Percentiles rank a stretch among this genome's conserved stretches.
Evolutionary conservation across 108 stramenopile species (phyloP).

Genomic region (Discostella stelligeroides): DNA sequence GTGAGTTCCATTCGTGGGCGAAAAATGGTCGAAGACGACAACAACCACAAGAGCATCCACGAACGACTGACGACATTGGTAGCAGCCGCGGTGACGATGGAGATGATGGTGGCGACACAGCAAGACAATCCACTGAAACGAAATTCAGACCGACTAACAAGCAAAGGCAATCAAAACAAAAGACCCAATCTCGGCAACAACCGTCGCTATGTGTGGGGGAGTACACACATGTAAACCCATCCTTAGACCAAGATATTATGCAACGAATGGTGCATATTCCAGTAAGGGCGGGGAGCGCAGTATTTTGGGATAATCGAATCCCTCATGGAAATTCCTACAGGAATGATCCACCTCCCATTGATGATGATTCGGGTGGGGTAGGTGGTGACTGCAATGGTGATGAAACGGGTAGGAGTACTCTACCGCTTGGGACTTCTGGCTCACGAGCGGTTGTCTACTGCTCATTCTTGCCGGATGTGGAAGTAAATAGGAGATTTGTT

Average conservation of each 20-base stretch:
- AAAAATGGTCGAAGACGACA: slow-evolving; percentile 26
- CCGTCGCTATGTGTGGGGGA: slow-evolving; percentile 82
- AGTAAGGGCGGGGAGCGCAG: slow-evolving; percentile 79
- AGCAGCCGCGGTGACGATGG: no score
- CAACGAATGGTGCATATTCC: slow-evolving; percentile 75
- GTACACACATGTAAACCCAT: slow-evolving; percentile 89
- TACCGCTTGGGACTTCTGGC: slow-evolving; percentile 12
- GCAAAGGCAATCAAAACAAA: slow-evolving; percentile 15
- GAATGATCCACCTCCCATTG: slow-evolving; percentile 47
- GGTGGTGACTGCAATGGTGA: neutral
- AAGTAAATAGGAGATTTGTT: slow-evolving; percentile 75
- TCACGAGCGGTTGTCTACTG: slow-evolving; percentile 87
- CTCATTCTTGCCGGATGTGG: slow-evolving; percentile 85
- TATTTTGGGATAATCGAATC: slow-evolving; percentile 82
- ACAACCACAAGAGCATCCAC: no score
- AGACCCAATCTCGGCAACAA: slow-evolving; percentile 8
- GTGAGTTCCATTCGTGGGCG: slow-evolving; percentile 80
- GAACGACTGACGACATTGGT: no score
- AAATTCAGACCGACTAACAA: slow-evolving; percentile 12
- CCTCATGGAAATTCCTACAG: slow-evolving; percentile 89
- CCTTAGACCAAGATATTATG: slow-evolving; percentile 77
- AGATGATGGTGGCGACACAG: neutral
- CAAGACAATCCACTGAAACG: neutral
- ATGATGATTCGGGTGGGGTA: neutral
- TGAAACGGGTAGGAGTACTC: neutral